Conservation (phyloP, 768 basidiomycete genomes). For the Glaciozyma antarctica region DNA sequence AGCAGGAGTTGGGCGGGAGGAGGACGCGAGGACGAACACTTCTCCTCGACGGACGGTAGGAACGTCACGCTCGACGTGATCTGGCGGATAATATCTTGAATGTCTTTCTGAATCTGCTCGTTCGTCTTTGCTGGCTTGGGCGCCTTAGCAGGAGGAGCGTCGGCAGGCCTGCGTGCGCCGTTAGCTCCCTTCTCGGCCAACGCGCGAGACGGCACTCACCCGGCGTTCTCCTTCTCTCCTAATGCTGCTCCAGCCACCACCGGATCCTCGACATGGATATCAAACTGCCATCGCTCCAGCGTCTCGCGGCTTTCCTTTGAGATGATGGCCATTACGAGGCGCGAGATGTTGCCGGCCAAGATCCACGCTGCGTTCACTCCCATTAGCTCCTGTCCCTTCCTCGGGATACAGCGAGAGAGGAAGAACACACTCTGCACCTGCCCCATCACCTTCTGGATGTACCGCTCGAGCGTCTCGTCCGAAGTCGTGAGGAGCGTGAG, state of each 20-base stretch:
- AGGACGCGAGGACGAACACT: conserved; percentile 42
- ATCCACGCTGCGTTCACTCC: conserved; percentile 65
- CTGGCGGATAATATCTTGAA: conserved; percentile 93
- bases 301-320: conserved; percentile 85
- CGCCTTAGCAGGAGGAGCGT: conserved; percentile 15
- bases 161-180: not conserved
- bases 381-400: not conserved
- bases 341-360: conserved; percentile 78
- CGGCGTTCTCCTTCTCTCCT: conserved; percentile 44
- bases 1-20: not conserved
- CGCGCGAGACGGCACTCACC: conserved; percentile 34
- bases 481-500: conserved; percentile 90
- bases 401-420: not conserved
- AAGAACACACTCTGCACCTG: conserved; percentile 74
- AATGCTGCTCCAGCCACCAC: conserved; percentile 13
- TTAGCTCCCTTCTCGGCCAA: not conserved
- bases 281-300: conserved; percentile 96
- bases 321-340: conserved; percentile 89
- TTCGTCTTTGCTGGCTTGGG: conserved; percentile 42
- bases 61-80: conserved; percentile 96
- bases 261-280: conserved; percentile 69
- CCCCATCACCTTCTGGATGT: conserved; percentile 82
- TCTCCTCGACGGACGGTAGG: conserved; percentile 84
- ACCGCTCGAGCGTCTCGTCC: conserved; percentile 84
- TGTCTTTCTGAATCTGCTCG: conserved; percentile 87